These are phyloP conservation scores for Saccharomyces cerevisiae DNA, from an alignment of 805 yeast genomes.

Conservation along the genomic window DNA sequence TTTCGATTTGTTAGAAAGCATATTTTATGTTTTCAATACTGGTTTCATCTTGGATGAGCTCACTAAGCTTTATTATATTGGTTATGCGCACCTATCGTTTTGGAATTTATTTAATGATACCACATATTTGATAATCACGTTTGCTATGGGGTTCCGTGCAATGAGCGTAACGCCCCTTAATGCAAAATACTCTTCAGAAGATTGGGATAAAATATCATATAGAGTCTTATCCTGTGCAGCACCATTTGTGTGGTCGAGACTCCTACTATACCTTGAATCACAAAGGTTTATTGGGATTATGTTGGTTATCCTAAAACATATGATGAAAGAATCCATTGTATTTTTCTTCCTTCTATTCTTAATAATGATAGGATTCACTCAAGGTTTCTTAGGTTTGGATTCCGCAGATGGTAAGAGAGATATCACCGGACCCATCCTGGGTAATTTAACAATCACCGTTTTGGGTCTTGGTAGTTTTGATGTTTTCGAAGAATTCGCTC, in stretches of 20 bases:
- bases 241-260: constrained; percentile 79
- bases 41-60: constrained; percentile 64
- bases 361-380: constrained; percentile 72
- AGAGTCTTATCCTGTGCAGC: constrained; percentile 71
- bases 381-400: constrained; percentile 81
- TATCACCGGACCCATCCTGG: constrained; percentile 55
- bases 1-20: constrained; percentile 42
- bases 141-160: constrained; percentile 49
- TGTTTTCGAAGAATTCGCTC: constrained; percentile 63
- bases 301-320: constrained; percentile 74
- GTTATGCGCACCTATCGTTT: constrained; percentile 60
- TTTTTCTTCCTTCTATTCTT: constrained; percentile 68
- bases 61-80: constrained; percentile 67
- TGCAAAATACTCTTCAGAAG: constrained; percentile 21
- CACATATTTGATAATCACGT: constrained; percentile 48
- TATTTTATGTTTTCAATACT: constrained; percentile 57
- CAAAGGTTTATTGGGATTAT: constrained; percentile 78
- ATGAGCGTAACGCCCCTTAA: constrained; percentile 25
- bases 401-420: constrained; percentile 80
- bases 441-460: constrained; percentile 61
- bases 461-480: constrained; percentile 68
- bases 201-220: constrained; percentile 51
- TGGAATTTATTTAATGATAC: constrained; percentile 72
- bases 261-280: constrained; percentile 69
- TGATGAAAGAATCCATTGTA: constrained; percentile 81